These are phyloP conservation scores for Acanthamoeba culbertsoni DNA, from an alignment of 208 protist species.

Conservation along the genomic window DNA sequence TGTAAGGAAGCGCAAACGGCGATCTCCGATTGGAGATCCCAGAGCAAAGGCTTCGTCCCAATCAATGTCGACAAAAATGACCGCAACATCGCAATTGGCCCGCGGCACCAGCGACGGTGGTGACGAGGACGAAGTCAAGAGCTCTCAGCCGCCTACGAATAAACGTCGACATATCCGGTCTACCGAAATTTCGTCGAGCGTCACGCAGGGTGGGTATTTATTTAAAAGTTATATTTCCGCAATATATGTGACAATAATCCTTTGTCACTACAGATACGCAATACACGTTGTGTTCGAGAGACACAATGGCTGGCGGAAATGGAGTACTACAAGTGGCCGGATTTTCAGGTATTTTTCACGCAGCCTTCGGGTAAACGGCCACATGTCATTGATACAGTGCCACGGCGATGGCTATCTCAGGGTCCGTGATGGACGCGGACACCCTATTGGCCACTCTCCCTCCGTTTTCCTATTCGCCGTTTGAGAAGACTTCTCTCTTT, in stretches of 20 bases:
- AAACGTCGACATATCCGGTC: no score
- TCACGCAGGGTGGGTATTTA: neutral
- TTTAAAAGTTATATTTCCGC: no score
- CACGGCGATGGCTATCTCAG: neutral
- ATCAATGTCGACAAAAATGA: no score
- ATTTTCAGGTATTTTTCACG: neutral
- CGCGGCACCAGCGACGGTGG: neutral
- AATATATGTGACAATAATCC: no score
- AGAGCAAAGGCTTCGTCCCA: no score
- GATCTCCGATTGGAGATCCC: no score
- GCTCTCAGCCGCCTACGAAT: neutral
- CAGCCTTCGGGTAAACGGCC: neutral
- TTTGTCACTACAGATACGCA: neutral
- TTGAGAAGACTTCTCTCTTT: neutral
- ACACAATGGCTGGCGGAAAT: slow-evolving; percentile 39
- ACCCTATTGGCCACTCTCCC: neutral
- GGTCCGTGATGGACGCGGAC: neutral
- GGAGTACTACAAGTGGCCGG: neutral
- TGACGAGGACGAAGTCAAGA: neutral
- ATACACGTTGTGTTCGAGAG: neutral
- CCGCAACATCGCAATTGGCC: neutral
- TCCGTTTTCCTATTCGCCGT: slow-evolving; percentile 12
- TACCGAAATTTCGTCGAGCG: neutral
- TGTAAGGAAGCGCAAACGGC: no score
- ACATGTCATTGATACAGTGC: neutral